Evolutionary conservation across 371 early-diverging fungal genomes (phyloP).

Genomic region (Saksenaea oblongispora): DNA sequence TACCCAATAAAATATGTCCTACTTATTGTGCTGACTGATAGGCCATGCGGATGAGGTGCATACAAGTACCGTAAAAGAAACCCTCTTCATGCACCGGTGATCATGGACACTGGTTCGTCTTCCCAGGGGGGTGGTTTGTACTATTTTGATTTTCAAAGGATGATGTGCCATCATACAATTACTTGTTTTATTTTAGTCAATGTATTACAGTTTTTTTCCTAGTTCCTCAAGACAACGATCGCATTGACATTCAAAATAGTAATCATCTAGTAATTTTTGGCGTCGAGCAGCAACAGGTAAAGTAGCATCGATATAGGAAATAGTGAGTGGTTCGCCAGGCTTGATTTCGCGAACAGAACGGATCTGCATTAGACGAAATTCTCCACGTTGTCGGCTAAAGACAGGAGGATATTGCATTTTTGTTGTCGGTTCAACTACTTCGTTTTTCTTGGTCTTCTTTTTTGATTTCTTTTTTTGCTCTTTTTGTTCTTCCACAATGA

Average conservation of each 20-base stretch:
- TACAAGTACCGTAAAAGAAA: no score
- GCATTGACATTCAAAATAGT: constrained; percentile 55
- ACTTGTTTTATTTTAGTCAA: no score
- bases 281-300: constrained; percentile 46
- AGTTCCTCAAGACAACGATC: constrained; percentile 41
- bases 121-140: no score
- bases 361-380: constrained; percentile 31
- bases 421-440: neutral
- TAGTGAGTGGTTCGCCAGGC: constrained; percentile 41
- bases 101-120: no score
- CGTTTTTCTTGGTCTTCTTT: constrained; percentile 4
- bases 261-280: constrained; percentile 36
- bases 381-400: constrained; percentile 26
- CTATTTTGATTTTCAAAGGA: no score
- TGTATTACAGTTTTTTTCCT: neutral
- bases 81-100: no score
- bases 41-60: no score
- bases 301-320: constrained; percentile 54
- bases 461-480: neutral
- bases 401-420: constrained; percentile 20
- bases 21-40: no score
- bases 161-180: no score
- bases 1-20: no score
- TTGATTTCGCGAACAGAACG: constrained; percentile 29
- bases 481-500: neutral